Evolutionary conservation across 257 asterid genomes (phyloP), one percentile per base, ranked within the genome.

Genomic region (Echites panduratus): DNA sequence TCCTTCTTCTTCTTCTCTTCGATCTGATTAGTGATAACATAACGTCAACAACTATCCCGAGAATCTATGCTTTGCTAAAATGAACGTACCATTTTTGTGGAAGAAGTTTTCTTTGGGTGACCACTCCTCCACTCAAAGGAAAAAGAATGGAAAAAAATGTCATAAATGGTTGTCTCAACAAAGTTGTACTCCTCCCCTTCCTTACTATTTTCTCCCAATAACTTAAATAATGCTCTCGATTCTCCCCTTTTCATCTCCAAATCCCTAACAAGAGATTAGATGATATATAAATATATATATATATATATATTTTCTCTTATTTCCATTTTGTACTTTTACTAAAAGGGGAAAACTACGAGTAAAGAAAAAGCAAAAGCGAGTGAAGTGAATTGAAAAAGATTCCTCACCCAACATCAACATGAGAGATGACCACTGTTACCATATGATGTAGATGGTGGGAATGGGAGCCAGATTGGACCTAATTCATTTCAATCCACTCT

Each of bases 101-200:
- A 40, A 44, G 58, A 59, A 44, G 14, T 59, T 72, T 59, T 27
- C 29, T 4, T 59, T 59, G 65, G 38, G 22, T 47, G 76, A 61
- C 69, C 70, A 44, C 75, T 38, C n/a, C 70, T 45, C 69, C 70
- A 44, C 38, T 32, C 38, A 32, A 32, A 32, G 3, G 38, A 32
- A 32, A 32, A 32, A 32, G 38, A 32, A 32, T 1, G 11, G 10
- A 20, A 53, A 16, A 54, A 50, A 50, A 16, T 41, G 67, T 50
- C 75, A 41, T 57, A 24, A 35, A 52, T 38, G 64, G 43, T 38
- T 56, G 22, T 4, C 59, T 70, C 52, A 54, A 38, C 45, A 4
- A 17, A 59, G 7, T 26, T 5, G 45, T 41, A 41, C 45, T 41
- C 7, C 45, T 41, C 3, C 38, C 38, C 3, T 32, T 3, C 7